A percentile compares a stretch with the other conserved stretches of the same genome.
phyloP scores from a whole-genome alignment of 805 yeast genomes.

The Yarrowia osloensis region DNA sequence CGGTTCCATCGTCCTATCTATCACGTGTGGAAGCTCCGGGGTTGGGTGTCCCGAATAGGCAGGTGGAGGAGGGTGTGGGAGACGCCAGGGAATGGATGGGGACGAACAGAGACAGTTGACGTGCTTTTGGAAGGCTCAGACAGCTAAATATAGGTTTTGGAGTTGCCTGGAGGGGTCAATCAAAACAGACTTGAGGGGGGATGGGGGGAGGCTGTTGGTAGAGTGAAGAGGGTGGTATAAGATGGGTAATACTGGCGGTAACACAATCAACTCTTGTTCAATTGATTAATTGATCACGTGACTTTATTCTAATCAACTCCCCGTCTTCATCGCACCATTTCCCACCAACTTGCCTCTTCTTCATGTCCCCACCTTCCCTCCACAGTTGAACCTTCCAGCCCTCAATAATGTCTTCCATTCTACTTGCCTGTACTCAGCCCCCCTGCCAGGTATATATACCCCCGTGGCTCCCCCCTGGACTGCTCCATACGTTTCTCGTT shows the following conservation, averaged over 20 bases:
- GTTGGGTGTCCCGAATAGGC: neutral
- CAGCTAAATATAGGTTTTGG: neutral
- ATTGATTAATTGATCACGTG: neutral
- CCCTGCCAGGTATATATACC: neutral
- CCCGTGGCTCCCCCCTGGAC: neutral
- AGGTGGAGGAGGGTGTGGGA: neutral
- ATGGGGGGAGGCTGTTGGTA: neutral
- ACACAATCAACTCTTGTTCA: neutral
- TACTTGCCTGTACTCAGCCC: neutral
- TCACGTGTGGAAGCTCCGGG: neutral
- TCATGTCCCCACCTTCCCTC: neutral
- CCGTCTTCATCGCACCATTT: neutral
- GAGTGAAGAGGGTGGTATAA: too few relatives aligned
- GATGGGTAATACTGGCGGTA: too few relatives aligned
- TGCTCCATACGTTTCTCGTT: neutral
- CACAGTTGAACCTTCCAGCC: neutral
- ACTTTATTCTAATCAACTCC: neutral
- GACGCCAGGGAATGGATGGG: too few relatives aligned
- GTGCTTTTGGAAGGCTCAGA: neutral
- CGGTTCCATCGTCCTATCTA: neutral
- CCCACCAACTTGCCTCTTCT: neutral
- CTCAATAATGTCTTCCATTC: too few relatives aligned
- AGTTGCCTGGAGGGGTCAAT: neutral
- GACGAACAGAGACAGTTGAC: neutral
- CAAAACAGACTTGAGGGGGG: neutral